phyloP scores from a whole-genome alignment of 2,329 filamentous ascomycete genomes.

The Penicillium hesseltinei region DNA sequence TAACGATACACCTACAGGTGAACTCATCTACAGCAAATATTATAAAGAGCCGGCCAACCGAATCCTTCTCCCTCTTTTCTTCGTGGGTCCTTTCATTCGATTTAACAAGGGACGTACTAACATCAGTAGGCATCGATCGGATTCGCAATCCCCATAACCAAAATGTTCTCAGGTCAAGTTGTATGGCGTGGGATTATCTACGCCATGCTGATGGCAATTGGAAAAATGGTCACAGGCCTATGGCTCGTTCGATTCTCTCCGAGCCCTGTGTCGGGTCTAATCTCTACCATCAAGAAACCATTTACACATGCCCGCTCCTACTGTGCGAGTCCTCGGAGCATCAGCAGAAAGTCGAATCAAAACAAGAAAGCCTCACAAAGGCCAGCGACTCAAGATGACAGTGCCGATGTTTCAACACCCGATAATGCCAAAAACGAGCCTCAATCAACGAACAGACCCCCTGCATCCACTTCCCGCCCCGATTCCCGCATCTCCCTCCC shows the following conservation, averaged over 20 bases:
- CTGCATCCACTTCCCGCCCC: background rate
- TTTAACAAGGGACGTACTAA: background rate
- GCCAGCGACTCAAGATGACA: background rate
- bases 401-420: too few relatives aligned
- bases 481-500: constrained; percentile 14
- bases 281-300: constrained; percentile 1
- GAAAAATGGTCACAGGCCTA: constrained; percentile 59
- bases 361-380: background rate
- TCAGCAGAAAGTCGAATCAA: background rate
- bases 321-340: background rate
- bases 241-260: constrained; percentile 52
- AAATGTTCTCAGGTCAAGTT: constrained; percentile 63
- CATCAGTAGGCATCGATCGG: constrained; percentile 57
- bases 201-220: constrained; percentile 65
- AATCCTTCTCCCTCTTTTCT: constrained; percentile 70
- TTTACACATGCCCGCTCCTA: constrained; percentile 8
- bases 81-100: constrained; percentile 48
- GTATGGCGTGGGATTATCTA: constrained; percentile 75
- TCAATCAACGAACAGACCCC: background rate
- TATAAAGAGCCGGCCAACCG: constrained; percentile 47
- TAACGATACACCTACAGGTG: constrained; percentile 20
- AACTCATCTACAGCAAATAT: constrained; percentile 46
- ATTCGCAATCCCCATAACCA: constrained; percentile 72
- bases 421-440: background rate
- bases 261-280: constrained; percentile 8